phyloP scores from a whole-genome alignment of 2,329 filamentous ascomycete species.

The Didymella arachidicola region DNA sequence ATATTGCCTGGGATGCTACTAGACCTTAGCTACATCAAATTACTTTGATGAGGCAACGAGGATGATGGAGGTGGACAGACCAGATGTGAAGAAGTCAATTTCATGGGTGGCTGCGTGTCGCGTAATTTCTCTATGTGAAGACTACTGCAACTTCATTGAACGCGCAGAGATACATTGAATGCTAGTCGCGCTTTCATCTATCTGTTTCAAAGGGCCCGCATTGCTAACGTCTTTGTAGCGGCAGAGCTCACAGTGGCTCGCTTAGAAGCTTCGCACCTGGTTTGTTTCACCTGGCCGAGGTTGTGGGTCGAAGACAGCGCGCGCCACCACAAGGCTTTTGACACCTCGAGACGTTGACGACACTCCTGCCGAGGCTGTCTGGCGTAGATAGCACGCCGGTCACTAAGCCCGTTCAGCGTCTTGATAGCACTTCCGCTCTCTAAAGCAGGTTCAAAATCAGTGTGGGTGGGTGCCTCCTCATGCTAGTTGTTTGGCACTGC shows the following conservation, averaged over 20 bases:
- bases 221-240: constrained; percentile 10
- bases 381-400: background rate
- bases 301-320: constrained; percentile 11
- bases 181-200: constrained; percentile 13
- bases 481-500: background rate
- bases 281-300: constrained; percentile 15
- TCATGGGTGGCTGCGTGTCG: background rate
- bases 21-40: background rate
- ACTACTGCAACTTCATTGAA: constrained; percentile 2
- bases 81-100: constrained; percentile 6
- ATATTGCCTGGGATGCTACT: background rate
- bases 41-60: constrained; percentile 1
- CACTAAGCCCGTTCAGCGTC: background rate
- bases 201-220: constrained; percentile 11
- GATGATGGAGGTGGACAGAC: constrained; percentile 6
- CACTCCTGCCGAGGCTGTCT: background rate
- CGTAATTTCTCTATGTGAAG: background rate
- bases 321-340: constrained; percentile 7
- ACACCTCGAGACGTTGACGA: background rate
- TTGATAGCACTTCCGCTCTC: too few relatives aligned
- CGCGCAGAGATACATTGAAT: constrained; percentile 10
- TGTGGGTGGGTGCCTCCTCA: background rate
- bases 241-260: constrained; percentile 4
- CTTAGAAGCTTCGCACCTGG: constrained; percentile 7
- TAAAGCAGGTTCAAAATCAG: background rate